phyloP scores from a whole-genome alignment of 225 moss, liverwort and hornwort genomes.

The Rhytidiadelphus loreus region DNA sequence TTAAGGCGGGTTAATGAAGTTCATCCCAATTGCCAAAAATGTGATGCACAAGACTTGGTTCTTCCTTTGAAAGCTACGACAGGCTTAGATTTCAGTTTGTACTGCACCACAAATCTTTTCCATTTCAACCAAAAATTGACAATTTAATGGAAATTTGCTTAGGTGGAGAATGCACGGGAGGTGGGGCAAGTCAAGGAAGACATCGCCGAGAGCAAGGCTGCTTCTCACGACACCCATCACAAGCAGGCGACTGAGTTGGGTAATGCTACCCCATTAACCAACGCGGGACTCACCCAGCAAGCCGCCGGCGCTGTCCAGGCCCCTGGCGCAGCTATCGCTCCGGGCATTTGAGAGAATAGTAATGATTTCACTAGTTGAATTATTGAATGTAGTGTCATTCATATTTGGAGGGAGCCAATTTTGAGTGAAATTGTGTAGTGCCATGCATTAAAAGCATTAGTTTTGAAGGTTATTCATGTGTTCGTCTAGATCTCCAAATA shows the following conservation, averaged over 20 bases:
- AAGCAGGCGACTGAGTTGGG: neutral
- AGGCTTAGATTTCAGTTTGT: neutral
- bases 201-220: neutral
- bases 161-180: neutral
- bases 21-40: neutral
- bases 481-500: neutral
- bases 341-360: neutral
- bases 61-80: neutral
- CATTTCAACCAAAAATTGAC: no score
- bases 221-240: constrained; percentile 3
- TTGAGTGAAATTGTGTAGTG: neutral
- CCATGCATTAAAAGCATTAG: neutral
- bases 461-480: neutral
- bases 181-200: neutral
- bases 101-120: neutral
- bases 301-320: neutral
- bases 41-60: neutral
- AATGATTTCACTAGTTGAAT: neutral
- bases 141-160: neutral
- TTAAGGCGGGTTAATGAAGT: neutral
- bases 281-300: neutral
- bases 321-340: neutral
- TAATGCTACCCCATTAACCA: neutral
- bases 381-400: neutral
- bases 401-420: neutral